Base-by-base conservation (phyloP, 192 early-diverging fungal species). In the Pecoramyces ruminantium region DNA sequence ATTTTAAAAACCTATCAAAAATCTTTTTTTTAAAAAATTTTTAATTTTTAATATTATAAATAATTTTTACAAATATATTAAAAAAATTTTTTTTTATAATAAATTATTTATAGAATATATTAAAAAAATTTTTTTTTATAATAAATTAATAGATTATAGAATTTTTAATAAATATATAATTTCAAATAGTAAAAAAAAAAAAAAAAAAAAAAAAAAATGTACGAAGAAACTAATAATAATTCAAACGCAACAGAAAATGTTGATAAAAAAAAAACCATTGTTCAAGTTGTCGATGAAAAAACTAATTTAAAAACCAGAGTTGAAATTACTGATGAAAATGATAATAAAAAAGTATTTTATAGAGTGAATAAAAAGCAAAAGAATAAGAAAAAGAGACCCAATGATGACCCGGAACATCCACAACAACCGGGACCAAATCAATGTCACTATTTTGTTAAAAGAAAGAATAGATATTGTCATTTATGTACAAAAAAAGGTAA, bases 391-490 rank as follows among this genome's bases (percentile, higher is more conserved):
- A 67, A 67, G 51, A 67, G 51, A 67, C 51, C 51, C 1, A 67
- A 67, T 67, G 51, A 67, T 67, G 51, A 67, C 51, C 25, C 51
- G 17, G 51, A 67, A 25, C 51, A 67, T 67, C 51, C 51, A 67
- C 51, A 25, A 27, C 51, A 67, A 67, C 51, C 51, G 1, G 51
- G 51, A 11, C 29, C 29, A 29, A 80, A 80, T 77, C 79, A 80
- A 82, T 85, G 91, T 81, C 90, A 90, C 40, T 89, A 85, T 81
- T 88, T 87, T 78, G 86, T 92, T 11, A 82, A 84, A 2, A 83
- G 86, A 38, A 93, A 93, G 79, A 84, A 86, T 42, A 86, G 90
- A 67, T 94, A 92, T 83, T 94, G 93, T 78, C 83, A 87, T 29
- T 80, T 94, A 67, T 84, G 82, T 27, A 82, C 91, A n/a, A 90